These are phyloP conservation scores for Cenococcum geophilum DNA, from an alignment of 495 filamentous ascomycete species.

Conservation along the genomic window DNA sequence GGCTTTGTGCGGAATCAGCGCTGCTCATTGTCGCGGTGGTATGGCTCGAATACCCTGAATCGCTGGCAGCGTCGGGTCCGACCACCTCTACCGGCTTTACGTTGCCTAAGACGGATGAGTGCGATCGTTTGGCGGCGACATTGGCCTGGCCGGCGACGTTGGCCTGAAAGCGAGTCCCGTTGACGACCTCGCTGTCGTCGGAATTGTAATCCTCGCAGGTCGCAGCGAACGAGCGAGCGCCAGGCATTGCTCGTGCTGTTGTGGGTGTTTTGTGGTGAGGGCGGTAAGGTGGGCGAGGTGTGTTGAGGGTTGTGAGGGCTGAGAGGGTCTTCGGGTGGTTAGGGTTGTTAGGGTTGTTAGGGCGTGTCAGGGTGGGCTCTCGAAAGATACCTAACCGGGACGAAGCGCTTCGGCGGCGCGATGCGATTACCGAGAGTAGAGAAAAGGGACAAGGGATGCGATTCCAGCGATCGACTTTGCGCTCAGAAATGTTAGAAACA, in stretches of 20 bases:
- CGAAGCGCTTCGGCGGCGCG: conserved; percentile 5
- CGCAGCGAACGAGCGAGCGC: conserved; percentile 36
- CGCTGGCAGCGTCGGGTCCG: conserved; percentile 48
- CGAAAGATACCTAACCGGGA: neutral
- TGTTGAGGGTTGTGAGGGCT: neutral
- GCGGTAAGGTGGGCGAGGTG: conserved; percentile 1
- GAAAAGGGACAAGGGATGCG: conserved; percentile 10
- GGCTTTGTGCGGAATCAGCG: conserved; percentile 47
- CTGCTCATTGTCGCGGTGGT: conserved; percentile 52
- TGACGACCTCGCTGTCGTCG: conserved; percentile 43
- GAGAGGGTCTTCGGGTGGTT: too few species aligned
- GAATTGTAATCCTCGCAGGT: conserved; percentile 55
- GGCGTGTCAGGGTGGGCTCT: conserved; percentile 3
- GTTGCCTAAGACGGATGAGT: conserved; percentile 33
- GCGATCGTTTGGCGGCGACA: conserved; percentile 50
- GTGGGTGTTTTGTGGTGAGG: neutral
- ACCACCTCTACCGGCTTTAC: conserved; percentile 18
- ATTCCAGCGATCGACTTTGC: neutral
- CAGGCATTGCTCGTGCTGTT: conserved; percentile 17
- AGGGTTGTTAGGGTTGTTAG: conserved; percentile 5
- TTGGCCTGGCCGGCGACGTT: conserved; percentile 39
- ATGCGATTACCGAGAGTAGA: conserved; percentile 24
- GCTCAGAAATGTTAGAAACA: neutral
- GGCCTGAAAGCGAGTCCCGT: conserved; percentile 45
- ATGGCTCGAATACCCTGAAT: conserved; percentile 62